These are phyloP conservation scores for Quaeritorhiza haematococci DNA, from an alignment of 371 early-diverging fungal species.

Conservation along the genomic window DNA sequence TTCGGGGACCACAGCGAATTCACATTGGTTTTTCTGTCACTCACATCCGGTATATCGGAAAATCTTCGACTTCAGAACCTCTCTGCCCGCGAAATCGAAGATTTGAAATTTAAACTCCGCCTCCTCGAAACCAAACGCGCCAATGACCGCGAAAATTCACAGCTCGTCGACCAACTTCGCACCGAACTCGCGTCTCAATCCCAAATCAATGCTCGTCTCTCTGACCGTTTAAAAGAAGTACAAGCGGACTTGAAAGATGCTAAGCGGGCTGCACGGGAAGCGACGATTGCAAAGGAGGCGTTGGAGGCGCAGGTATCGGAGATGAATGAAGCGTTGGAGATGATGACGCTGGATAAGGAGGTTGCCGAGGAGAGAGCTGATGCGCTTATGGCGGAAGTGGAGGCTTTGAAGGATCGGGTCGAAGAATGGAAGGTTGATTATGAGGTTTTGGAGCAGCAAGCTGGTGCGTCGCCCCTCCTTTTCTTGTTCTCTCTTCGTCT, in stretches of 20 bases:
- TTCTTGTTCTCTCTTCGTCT: no score
- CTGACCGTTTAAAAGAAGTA: constrained; percentile 52
- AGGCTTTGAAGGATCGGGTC: constrained; percentile 67
- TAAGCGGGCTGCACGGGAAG: constrained; percentile 53
- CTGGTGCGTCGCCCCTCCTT: no score
- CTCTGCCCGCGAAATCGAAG: constrained; percentile 61
- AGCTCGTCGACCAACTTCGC: constrained; percentile 67
- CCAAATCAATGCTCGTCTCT: constrained; percentile 63
- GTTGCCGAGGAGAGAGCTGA: constrained; percentile 87
- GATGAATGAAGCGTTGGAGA: constrained; percentile 71
- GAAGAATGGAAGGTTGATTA: constrained; percentile 72
- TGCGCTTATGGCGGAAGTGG: constrained; percentile 65
- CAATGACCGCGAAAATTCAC: constrained; percentile 71
- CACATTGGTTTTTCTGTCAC: background rate
- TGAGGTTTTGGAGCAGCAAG: constrained; percentile 61
- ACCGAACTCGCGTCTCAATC: constrained; percentile 70
- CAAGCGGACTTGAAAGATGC: constrained; percentile 68
- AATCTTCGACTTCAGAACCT: background rate
- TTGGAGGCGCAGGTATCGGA: constrained; percentile 67
- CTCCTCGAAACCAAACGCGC: constrained; percentile 75
- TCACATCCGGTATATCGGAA: background rate
- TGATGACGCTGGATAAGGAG: constrained; percentile 84
- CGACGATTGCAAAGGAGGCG: constrained; percentile 51
- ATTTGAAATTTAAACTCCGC: constrained; percentile 72
- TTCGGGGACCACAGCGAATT: no score